Evolutionary conservation across 495 filamentous ascomycete genomes (phyloP), one percentile per base, ranked within the genome.

Genomic region (Annulohypoxylon maeteangense): DNA sequence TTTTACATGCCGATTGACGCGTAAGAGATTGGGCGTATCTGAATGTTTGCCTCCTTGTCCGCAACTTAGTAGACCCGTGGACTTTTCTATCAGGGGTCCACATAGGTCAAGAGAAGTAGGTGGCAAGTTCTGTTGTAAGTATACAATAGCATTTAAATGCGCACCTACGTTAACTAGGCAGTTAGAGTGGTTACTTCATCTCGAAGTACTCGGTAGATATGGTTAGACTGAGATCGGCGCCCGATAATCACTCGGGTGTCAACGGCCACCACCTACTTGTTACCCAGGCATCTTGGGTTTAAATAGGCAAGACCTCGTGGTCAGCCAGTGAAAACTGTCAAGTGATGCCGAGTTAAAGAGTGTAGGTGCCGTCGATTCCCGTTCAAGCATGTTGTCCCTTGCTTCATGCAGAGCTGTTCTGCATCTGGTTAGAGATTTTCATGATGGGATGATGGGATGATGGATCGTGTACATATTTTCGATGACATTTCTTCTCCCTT

Each of bases 351-450:
- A 47, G 25, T 23, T 34, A 62, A 36, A 6, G 16, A 55, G 34
- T 27, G 22, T 54, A 65, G 23, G 57, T 68, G 54, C 70, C 70
- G 65, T 68, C 65, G 61, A 61, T 62, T 62, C 70, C 56, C 62
- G 70, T 27, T 51, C 42, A 54, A 54, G 62, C 45, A 51, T 44
- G 61, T 47, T 22, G 42, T 69, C 56, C 70, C 70, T 73, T 73
- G 47, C 70, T 68, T 73, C 56, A 50, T 66, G 65, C 47, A 68
- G 36, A 60, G 61, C 44, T 51, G 2, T 51, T 64, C 60, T 68
- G 27, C 56, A 73, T 62, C 61, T 45, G 42, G 23, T 57, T 56
- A 69, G 44, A 31, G 40, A 36, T 54, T 57, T 34, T 47, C 48
- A 51, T 47, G n/a, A 23, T 63, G 53, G 23, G 42, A 51, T 47